These are phyloP conservation scores for Plasmodium falciparum DNA, from an alignment of 169 alveolate species.

Conservation along the genomic window DNA sequence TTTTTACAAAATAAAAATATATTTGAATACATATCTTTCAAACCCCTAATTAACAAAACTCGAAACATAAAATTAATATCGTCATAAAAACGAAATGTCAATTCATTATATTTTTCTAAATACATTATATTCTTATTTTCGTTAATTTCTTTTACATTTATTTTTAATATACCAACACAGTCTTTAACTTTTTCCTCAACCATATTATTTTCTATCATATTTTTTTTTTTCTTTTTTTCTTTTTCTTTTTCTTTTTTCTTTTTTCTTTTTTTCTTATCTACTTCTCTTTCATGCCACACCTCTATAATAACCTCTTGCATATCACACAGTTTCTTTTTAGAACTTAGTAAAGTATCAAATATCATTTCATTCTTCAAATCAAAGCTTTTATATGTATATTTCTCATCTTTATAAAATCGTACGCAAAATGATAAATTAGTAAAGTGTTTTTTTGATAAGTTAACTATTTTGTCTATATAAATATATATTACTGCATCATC, in stretches of 20 bases:
- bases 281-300: conserved; percentile 16
- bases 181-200: conserved; percentile 1
- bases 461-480: conserved; percentile 40
- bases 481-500: conserved; percentile 30
- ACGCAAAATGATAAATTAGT: conserved; percentile 33
- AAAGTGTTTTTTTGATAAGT: conserved; percentile 21
- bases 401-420: conserved; percentile 51
- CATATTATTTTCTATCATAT: too few species aligned
- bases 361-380: conserved; percentile 23
- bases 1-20: conserved; percentile 24
- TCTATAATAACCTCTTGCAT: conserved; percentile 27
- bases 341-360: conserved; percentile 14
- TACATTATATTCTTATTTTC: conserved; percentile 36
- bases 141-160: conserved; percentile 22
- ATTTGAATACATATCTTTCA: conserved; percentile 10
- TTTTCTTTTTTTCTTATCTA: too few species aligned
- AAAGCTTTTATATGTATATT: conserved; percentile 22
- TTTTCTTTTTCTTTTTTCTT: conserved; percentile 1
- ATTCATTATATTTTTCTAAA: conserved; percentile 51
- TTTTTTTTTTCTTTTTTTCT: not conserved
- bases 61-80: conserved; percentile 55
- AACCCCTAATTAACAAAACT: conserved; percentile 38
- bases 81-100: conserved; percentile 29
- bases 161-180: conserved; percentile 46
- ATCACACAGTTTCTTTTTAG: conserved; percentile 18